phyloP scores from a whole-genome alignment of 768 basidiomycete species.

The Panellus pusillus region DNA sequence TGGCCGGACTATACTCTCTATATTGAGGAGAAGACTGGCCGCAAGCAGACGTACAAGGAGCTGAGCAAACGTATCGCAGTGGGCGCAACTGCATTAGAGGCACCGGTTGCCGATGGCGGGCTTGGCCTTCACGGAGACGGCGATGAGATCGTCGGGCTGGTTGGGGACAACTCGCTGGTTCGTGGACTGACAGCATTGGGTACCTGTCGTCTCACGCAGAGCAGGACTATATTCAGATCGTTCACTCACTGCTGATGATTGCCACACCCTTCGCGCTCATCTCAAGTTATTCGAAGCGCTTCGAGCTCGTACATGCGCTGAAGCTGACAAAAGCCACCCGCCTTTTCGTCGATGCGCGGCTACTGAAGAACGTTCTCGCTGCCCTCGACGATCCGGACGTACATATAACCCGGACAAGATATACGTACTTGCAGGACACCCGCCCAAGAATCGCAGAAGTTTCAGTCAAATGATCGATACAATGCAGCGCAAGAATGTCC shows the following conservation, averaged over 20 bases:
- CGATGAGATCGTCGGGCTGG: slow-evolving; percentile 65
- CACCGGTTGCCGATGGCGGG: slow-evolving; percentile 50
- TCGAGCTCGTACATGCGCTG: slow-evolving; percentile 54
- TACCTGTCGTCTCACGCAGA: background rate
- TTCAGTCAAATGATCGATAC: slow-evolving; percentile 45
- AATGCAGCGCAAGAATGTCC: slow-evolving; percentile 36
- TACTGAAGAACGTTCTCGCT: slow-evolving; percentile 31
- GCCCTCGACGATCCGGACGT: slow-evolving; percentile 26
- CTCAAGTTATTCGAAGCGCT: slow-evolving; percentile 54
- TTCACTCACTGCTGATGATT: slow-evolving; percentile 48
- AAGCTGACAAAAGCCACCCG: slow-evolving; percentile 48
- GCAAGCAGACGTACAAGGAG: slow-evolving; percentile 45
- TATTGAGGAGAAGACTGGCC: slow-evolving; percentile 55
- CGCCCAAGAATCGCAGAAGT: slow-evolving; percentile 38
- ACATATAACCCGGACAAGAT: slow-evolving; percentile 44
- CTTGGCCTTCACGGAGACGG: slow-evolving; percentile 48
- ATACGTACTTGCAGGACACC: slow-evolving; percentile 46
- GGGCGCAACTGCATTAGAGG: slow-evolving; percentile 56
- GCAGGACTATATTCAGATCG: slow-evolving; percentile 56
- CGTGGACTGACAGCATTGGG: slow-evolving; percentile 21
- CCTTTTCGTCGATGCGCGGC: slow-evolving; percentile 51
- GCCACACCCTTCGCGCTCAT: slow-evolving; percentile 55
- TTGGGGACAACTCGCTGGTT: slow-evolving; percentile 70
- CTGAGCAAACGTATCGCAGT: slow-evolving; percentile 52
- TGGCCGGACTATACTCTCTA: slow-evolving; percentile 59